These are phyloP conservation scores for Aspergillus calidoustus DNA, from an alignment of 2,329 filamentous ascomycete species.

Conservation along the genomic window DNA sequence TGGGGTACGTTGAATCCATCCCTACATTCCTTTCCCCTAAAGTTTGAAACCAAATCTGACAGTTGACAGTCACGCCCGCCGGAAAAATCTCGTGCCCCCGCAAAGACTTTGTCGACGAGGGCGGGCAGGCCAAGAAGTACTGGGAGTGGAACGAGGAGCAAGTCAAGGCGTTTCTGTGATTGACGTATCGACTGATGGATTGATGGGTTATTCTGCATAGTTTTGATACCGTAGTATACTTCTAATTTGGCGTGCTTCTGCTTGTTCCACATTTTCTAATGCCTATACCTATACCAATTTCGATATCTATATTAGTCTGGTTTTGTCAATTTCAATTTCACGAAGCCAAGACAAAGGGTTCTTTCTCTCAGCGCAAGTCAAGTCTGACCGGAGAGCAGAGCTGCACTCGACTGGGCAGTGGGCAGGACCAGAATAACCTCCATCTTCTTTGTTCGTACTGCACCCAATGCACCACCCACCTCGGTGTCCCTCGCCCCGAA, in stretches of 20 bases:
- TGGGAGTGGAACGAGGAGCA: slow-evolving; percentile 19
- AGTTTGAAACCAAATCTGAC: background rate
- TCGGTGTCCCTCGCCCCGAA: too few relatives aligned
- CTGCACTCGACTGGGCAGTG: too few relatives aligned
- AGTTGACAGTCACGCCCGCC: background rate
- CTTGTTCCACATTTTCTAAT: background rate
- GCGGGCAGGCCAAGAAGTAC: background rate
- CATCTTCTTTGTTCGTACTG: too few relatives aligned
- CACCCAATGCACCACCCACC: too few relatives aligned
- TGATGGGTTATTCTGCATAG: background rate
- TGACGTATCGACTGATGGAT: too few relatives aligned
- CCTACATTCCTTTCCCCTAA: background rate
- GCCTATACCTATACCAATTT: too few relatives aligned
- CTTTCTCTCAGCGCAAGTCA: too few relatives aligned
- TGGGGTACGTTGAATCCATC: slow-evolving; percentile 1
- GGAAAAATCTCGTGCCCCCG: background rate
- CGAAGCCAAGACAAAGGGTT: too few relatives aligned
- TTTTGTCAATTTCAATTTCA: too few relatives aligned
- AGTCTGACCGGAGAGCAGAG: too few relatives aligned
- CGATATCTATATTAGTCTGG: too few relatives aligned
- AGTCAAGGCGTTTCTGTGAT: background rate
- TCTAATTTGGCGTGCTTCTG: background rate
- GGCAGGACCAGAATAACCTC: too few relatives aligned
- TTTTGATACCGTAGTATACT: background rate
- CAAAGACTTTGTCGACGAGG: slow-evolving; percentile 3